Evolutionary conservation across 192 early-diverging fungal species (phyloP).

Genomic region (Diversispora epigaea): DNA sequence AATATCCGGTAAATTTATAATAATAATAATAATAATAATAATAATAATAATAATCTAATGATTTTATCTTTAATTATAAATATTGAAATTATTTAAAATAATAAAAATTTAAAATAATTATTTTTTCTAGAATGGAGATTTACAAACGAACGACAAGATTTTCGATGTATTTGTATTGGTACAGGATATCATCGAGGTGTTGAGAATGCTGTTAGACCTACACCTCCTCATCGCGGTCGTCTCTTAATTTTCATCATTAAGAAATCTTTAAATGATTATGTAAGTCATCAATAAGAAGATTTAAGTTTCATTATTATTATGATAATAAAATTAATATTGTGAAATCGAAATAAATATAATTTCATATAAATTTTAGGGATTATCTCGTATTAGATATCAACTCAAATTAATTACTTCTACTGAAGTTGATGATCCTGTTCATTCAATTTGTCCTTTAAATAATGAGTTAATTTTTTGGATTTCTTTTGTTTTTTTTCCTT

Average conservation of each 20-base stretch:
- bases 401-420: neutral
- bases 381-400: slow-evolving; percentile 7
- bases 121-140: neutral
- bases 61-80: too few relatives aligned
- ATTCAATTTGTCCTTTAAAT: slow-evolving; percentile 13
- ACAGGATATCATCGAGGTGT: neutral
- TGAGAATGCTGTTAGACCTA: neutral
- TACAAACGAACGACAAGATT: slow-evolving; percentile 2
- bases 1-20: too few relatives aligned
- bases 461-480: neutral
- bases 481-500: neutral
- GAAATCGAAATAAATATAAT: neutral
- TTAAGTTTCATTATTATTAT: too few relatives aligned
- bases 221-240: neutral
- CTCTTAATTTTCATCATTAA: slow-evolving; percentile 20
- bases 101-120: too few relatives aligned
- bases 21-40: too few relatives aligned
- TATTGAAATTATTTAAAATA: too few relatives aligned
- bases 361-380: neutral
- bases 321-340: too few relatives aligned
- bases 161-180: slow-evolving; percentile 18
- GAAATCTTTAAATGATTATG: neutral
- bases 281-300: neutral
- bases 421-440: neutral
- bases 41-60: too few relatives aligned